phyloP scores from a whole-genome alignment of 495 filamentous ascomycete species.

The Trichoderma erinaceum region DNA sequence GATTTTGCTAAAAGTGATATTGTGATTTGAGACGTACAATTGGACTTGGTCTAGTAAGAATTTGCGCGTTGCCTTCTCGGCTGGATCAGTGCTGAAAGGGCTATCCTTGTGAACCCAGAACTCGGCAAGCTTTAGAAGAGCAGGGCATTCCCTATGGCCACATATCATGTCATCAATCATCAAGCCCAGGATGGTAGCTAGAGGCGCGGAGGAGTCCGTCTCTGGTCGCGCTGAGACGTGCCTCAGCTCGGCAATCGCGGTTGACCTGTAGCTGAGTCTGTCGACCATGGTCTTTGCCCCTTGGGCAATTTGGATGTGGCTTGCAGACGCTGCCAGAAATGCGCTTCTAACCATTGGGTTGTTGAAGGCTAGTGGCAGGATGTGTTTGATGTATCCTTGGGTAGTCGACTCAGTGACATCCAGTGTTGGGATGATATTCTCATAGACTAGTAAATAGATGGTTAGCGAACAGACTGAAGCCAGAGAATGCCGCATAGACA shows the following conservation, averaged over 20 bases:
- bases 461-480: not conserved
- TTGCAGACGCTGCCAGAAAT: not conserved
- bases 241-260: not conserved
- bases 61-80: not conserved
- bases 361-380: not conserved
- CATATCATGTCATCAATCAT: slow-evolving; percentile 10
- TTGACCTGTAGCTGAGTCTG: slow-evolving; percentile 7
- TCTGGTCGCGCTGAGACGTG: slow-evolving; percentile 1
- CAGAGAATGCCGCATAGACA: not conserved
- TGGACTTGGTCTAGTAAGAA: not conserved
- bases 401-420: not conserved
- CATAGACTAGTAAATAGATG: not conserved
- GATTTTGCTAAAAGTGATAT: not conserved
- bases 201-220: not conserved
- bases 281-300: not conserved
- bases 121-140: not conserved
- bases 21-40: not conserved
- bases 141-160: slow-evolving; percentile 1
- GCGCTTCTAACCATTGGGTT: not conserved
- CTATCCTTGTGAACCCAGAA: slow-evolving; percentile 1
- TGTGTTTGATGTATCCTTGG: not conserved
- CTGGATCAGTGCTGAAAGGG: not conserved
- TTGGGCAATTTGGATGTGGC: not conserved
- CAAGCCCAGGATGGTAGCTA: not conserved
- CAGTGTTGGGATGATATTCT: not conserved